A percentile compares a stretch with the other conserved stretches of the same genome.
Conservation (phyloP, 139 green algal species). For the Asterochloris erici region DNA sequence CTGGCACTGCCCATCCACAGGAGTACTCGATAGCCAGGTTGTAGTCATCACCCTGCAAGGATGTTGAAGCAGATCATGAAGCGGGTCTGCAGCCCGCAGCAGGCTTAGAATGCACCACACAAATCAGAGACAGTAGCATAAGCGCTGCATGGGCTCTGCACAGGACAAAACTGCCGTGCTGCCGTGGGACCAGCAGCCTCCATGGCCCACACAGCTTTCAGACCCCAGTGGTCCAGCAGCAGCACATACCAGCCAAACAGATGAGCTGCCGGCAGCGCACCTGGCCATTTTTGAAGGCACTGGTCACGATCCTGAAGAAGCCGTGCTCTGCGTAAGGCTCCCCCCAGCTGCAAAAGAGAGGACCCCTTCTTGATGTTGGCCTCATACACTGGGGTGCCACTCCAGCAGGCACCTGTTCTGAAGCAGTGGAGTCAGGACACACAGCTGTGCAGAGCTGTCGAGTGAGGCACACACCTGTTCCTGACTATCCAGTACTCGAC, state of each 20-base stretch:
- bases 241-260: no score
- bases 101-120: no score
- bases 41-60: slow-evolving; percentile 50
- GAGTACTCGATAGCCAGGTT: slow-evolving; percentile 71
- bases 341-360: slow-evolving; percentile 60
- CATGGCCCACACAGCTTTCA: no score
- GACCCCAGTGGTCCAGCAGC: no score
- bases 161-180: no score
- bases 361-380: not conserved
- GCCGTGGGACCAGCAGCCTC: no score
- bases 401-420: not conserved
- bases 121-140: no score
- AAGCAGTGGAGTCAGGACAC: not conserved
- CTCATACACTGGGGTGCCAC: not conserved
- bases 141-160: no score
- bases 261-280: no score
- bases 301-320: slow-evolving; percentile 70
- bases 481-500: slow-evolving; percentile 60
- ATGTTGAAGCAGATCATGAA: slow-evolving; percentile 19
- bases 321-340: slow-evolving; percentile 76
- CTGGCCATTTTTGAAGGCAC: no score
- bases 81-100: no score
- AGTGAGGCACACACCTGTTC: not conserved
- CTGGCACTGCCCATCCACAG: slow-evolving; percentile 36
- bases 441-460: not conserved